Percentiles rank a stretch among this genome's conserved stretches.
These are phyloP conservation scores for Nicotiana sylvestris DNA, from an alignment of 257 asterid species.

Conservation along the genomic window DNA sequence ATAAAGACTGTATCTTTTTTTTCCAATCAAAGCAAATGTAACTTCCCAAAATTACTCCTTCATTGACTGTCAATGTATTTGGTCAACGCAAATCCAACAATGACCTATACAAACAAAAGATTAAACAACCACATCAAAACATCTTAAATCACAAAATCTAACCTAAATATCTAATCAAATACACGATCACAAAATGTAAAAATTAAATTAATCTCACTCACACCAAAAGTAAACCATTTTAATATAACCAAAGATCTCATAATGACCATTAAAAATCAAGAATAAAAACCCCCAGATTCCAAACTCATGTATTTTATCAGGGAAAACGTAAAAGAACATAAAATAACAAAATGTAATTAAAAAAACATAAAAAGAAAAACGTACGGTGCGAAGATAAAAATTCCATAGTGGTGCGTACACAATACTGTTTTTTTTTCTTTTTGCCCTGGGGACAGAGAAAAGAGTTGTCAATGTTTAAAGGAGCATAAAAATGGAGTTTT, in stretches of 20 bases:
- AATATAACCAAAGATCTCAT: neutral
- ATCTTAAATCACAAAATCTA: neutral
- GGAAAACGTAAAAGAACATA: neutral
- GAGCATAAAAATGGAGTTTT: neutral
- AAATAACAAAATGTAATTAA: neutral
- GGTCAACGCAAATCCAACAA: slow-evolving; percentile 43
- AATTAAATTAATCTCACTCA: neutral
- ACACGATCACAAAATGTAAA: neutral
- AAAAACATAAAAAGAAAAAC: slow-evolving; percentile 4
- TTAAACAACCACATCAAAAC: slow-evolving; percentile 13
- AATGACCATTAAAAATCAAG: neutral
- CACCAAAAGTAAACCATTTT: neutral
- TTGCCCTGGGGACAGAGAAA: neutral
- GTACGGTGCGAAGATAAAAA: slow-evolving; percentile 25
- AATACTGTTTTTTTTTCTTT: neutral
- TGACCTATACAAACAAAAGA: slow-evolving; percentile 31
- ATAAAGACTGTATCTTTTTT: slow-evolving; percentile 19
- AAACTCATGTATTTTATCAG: neutral
- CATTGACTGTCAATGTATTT: slow-evolving; percentile 28
- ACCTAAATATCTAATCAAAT: neutral
- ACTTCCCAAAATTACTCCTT: slow-evolving; percentile 25
- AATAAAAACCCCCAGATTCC: neutral
- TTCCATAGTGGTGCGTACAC: slow-evolving; percentile 27
- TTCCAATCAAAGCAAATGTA: neutral
- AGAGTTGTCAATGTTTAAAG: neutral